These are phyloP conservation scores for Phytophthora colocasiae DNA, from an alignment of 352 stramenopile genomes.

Conservation along the genomic window DNA sequence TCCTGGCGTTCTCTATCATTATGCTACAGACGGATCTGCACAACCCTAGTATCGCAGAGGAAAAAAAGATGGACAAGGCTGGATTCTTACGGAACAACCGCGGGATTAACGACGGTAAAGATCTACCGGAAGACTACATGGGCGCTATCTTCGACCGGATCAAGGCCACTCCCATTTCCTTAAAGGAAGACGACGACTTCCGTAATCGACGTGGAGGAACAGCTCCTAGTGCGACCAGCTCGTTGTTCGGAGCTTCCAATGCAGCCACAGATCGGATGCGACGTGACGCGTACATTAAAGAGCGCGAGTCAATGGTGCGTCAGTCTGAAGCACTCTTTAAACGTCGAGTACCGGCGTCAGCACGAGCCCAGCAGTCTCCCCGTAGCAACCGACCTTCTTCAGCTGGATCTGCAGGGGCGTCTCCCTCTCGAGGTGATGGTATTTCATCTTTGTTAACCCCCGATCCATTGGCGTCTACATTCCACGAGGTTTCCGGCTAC, in stretches of 20 bases:
- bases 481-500: slow-evolving; percentile 72
- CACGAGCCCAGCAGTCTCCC: slow-evolving; percentile 32
- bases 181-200: slow-evolving; percentile 97
- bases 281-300: slow-evolving; percentile 85
- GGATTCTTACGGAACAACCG: slow-evolving; percentile 98
- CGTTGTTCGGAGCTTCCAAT: slow-evolving; percentile 71
- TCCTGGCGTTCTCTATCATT: slow-evolving; percentile 96
- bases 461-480: slow-evolving; percentile 42
- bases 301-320: slow-evolving; percentile 84
- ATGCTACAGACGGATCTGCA: slow-evolving; percentile 96
- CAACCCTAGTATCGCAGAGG: slow-evolving; percentile 98
- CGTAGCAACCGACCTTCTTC: slow-evolving; percentile 18
- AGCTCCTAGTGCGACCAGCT: slow-evolving; percentile 41
- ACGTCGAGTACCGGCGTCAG: slow-evolving; percentile 49
- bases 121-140: slow-evolving; percentile 95
- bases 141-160: slow-evolving; percentile 97
- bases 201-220: slow-evolving; percentile 39
- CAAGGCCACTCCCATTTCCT: slow-evolving; percentile 94
- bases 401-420: slow-evolving; percentile 4
- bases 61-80: slow-evolving; percentile 97
- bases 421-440: slow-evolving; percentile 22
- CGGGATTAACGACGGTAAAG: slow-evolving; percentile 96
- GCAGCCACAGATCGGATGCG: slow-evolving; percentile 69
- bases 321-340: slow-evolving; percentile 85
- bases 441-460: slow-evolving; percentile 30